These are phyloP conservation scores for Arthrobotrys pseudoclavata DNA, from an alignment of 2,329 filamentous ascomycete genomes.

Conservation along the genomic window DNA sequence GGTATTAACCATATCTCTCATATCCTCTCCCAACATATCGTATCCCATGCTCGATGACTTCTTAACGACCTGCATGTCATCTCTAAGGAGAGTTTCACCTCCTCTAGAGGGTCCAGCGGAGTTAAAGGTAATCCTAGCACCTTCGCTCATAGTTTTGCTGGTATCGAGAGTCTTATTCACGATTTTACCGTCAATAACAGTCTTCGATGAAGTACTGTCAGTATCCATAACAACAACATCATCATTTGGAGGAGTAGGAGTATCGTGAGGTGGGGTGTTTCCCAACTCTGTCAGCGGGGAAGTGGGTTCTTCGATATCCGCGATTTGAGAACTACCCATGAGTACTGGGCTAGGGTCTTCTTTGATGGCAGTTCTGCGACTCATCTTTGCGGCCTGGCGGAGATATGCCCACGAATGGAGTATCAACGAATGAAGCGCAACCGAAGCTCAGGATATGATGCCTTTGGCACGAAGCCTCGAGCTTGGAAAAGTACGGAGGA, in stretches of 20 bases:
- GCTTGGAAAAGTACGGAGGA: background rate
- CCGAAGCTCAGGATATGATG: background rate
- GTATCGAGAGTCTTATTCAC: slow-evolving; percentile 19
- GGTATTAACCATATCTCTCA: slow-evolving; percentile 63
- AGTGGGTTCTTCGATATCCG: slow-evolving; percentile 18
- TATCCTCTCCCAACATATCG: slow-evolving; percentile 61
- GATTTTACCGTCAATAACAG: background rate
- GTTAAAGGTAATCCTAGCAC: slow-evolving; percentile 11
- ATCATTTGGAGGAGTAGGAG: slow-evolving; percentile 14
- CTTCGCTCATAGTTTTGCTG: background rate
- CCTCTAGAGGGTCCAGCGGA: slow-evolving; percentile 6
- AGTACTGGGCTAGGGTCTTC: slow-evolving; percentile 12
- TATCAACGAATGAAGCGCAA: background rate
- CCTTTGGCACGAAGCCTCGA: background rate
- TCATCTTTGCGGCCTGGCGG: slow-evolving; percentile 1
- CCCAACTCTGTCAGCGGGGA: slow-evolving; percentile 31
- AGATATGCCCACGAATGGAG: background rate
- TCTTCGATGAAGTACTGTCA: slow-evolving; percentile 11
- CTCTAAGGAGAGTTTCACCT: slow-evolving; percentile 4
- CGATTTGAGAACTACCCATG: background rate
- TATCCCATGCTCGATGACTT: slow-evolving; percentile 54
- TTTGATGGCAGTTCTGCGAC: slow-evolving; percentile 25
- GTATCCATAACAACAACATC: slow-evolving; percentile 29
- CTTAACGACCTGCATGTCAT: background rate
- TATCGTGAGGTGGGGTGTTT: background rate